Base-by-base conservation (phyloP, 768 basidiomycete genomes). In the Russula sp. region DNA sequence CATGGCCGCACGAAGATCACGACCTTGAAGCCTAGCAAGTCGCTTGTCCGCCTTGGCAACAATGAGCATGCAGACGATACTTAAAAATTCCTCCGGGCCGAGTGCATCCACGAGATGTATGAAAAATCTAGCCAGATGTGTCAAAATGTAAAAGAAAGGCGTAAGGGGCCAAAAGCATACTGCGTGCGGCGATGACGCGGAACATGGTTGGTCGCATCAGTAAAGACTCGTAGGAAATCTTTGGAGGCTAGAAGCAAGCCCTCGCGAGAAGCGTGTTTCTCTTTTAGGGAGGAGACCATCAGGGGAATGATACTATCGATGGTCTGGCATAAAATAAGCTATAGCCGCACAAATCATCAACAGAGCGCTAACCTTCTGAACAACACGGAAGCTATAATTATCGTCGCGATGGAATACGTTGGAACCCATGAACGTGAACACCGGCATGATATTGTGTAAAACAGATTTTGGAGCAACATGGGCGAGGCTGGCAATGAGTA, bases 391-490 rank as follows among this genome's bases (percentile, higher is more conserved):
- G 70, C 90, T 95, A 74, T 96, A 95, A 0, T 88, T 83, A 70
- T 99, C 97, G 66, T 99, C 97, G 50, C 94, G 83, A 70, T 97
- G 96, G 77, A 98, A 91, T 18, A 98, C 87, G 64, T 93, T 95
- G n/a, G 95, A 92, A 20, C 97, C 96, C 93, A 98, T 98, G 75
- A 98, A 98, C 0, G 95, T 98, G 77, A 99, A 98, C 48, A 99
- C 86, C 4, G 97, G 96, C 92, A 99, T 97, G 54, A 98, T 82
- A 67, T 96, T 93, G 69, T 90, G 92, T 13, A 98, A 78, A 35
- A 96, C 92, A 11, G 93, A 90, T 59, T 95, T 92, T 0, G 96
- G 94, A 0, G 88, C 86, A 39, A 98, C 77, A 18, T 86, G 82
- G 3, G 93, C 90, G 58, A 98, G 73, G 64, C 80, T 87, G 6